These are phyloP conservation scores for Hippophae tibetana DNA, from an alignment of 306 rosid genomes.

Conservation along the genomic window DNA sequence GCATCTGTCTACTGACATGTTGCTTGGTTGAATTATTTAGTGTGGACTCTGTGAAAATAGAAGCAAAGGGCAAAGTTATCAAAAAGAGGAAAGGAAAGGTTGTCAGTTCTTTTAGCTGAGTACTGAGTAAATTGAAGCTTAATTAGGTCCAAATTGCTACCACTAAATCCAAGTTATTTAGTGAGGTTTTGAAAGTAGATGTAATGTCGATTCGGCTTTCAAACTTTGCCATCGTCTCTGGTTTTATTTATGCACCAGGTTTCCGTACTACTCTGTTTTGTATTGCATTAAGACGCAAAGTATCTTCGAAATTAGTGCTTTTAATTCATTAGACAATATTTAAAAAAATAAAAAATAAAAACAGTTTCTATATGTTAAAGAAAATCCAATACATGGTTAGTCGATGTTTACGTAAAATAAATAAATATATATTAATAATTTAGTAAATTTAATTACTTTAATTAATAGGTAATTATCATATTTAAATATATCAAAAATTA, in stretches of 20 bases:
- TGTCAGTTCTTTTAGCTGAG: background rate
- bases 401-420: too few species aligned
- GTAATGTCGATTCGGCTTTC: constrained; percentile 24
- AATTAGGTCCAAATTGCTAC: background rate
- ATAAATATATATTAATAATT: too few species aligned
- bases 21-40: too few species aligned
- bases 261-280: background rate
- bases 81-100: background rate
- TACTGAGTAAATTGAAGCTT: constrained; percentile 3
- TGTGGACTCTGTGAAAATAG: too few species aligned
- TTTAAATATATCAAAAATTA: too few species aligned
- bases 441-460: too few species aligned
- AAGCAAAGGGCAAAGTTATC: too few species aligned
- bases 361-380: too few species aligned
- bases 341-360: too few species aligned
- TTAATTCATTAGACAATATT: background rate
- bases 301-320: background rate
- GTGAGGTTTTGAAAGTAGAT: constrained; percentile 12
- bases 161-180: constrained; percentile 30
- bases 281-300: background rate
- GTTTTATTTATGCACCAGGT: background rate
- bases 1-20: constrained; percentile 12
- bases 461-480: too few species aligned
- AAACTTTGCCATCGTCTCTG: constrained; percentile 5
- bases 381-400: too few species aligned